Evolutionary conservation across 1,139 yeast genomes (phyloP).

Genomic region (Yamadazyma pseudoaaseri): DNA sequence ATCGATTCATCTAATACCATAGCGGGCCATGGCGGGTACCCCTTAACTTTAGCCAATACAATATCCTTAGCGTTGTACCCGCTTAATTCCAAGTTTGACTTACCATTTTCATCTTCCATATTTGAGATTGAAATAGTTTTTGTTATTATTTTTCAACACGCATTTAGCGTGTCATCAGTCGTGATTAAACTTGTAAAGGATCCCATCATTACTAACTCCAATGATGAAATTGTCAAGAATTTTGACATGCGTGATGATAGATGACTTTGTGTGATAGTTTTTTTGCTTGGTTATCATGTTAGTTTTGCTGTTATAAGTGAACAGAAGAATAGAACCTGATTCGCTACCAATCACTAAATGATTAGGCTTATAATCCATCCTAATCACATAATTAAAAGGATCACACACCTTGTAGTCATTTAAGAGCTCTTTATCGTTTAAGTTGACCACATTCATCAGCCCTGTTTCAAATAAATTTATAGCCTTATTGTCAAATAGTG

Average conservation of each 20-base stretch:
- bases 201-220: slow-evolving; percentile 10
- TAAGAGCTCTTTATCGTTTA: neutral
- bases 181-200: slow-evolving; percentile 6
- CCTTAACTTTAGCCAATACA: slow-evolving; percentile 73
- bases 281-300: slow-evolving; percentile 6
- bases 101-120: neutral
- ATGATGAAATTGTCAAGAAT: slow-evolving; percentile 3
- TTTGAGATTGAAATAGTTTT: too few species aligned
- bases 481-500: slow-evolving; percentile 1
- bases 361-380: slow-evolving; percentile 3
- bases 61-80: slow-evolving; percentile 27
- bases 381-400: slow-evolving; percentile 4
- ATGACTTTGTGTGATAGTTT: neutral
- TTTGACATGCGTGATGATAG: slow-evolving; percentile 10
- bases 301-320: slow-evolving; percentile 2
- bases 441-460: slow-evolving; percentile 4
- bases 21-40: slow-evolving; percentile 83
- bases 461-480: slow-evolving; percentile 8
- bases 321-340: slow-evolving; percentile 2
- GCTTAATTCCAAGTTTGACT: neutral
- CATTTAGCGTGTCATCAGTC: slow-evolving; percentile 2
- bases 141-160: neutral
- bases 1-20: slow-evolving; percentile 61
- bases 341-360: slow-evolving; percentile 7
- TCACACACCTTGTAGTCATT: slow-evolving; percentile 7